phyloP scores from a whole-genome alignment of 1,139 yeast species.

The Suhomyces coccinellae region DNA sequence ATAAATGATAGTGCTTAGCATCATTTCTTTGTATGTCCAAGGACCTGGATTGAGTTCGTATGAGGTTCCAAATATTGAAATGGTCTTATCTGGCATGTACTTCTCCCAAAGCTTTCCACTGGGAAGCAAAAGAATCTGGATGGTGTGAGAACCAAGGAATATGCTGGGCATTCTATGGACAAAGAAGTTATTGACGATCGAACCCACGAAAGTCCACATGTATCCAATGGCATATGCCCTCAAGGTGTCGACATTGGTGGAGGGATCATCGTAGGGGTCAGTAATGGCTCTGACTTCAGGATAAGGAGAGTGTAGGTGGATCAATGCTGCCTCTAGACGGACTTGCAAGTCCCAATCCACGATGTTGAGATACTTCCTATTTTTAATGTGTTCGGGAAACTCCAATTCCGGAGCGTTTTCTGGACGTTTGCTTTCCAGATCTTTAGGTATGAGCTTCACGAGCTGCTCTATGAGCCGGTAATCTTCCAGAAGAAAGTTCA shows the following conservation, averaged over 20 bases:
- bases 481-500: slow-evolving; percentile 41
- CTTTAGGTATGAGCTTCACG: slow-evolving; percentile 25
- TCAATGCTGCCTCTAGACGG: slow-evolving; percentile 41
- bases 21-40: slow-evolving; percentile 35
- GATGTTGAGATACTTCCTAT: slow-evolving; percentile 31
- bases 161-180: slow-evolving; percentile 47
- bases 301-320: slow-evolving; percentile 48
- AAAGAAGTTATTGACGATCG: slow-evolving; percentile 45
- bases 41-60: slow-evolving; percentile 45
- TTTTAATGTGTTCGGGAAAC: slow-evolving; percentile 17
- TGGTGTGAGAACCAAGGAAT: slow-evolving; percentile 39
- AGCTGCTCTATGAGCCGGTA: slow-evolving; percentile 36
- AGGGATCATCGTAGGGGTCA: slow-evolving; percentile 45
- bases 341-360: slow-evolving; percentile 40
- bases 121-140: slow-evolving; percentile 43
- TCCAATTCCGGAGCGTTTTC: slow-evolving; percentile 6
- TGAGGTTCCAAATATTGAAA: slow-evolving; percentile 22
- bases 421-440: slow-evolving; percentile 11
- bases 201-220: slow-evolving; percentile 46
- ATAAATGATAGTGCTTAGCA: slow-evolving; percentile 43
- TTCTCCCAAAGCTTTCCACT: slow-evolving; percentile 46
- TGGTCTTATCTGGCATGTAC: slow-evolving; percentile 28
- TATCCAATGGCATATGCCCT: slow-evolving; percentile 43
- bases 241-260: slow-evolving; percentile 41
- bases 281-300: slow-evolving; percentile 49